Evolutionary conservation across 768 basidiomycete species (phyloP).

Genomic region (Lentinula sp.): DNA sequence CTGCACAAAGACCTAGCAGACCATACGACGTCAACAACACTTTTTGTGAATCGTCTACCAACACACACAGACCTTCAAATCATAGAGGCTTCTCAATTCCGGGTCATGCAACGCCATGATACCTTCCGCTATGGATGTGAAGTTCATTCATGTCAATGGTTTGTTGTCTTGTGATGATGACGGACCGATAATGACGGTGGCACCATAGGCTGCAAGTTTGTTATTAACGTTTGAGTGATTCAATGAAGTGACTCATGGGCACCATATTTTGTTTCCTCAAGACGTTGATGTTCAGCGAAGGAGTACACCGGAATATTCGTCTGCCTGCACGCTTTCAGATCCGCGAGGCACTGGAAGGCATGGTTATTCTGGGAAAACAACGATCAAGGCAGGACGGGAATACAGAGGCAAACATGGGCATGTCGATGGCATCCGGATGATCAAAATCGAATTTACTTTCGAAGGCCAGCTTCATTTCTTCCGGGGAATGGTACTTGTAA

Average conservation of each 20-base stretch:
- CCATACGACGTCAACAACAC: not conserved
- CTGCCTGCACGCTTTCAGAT: slow-evolving; percentile 79
- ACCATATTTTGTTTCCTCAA: slow-evolving; percentile 70
- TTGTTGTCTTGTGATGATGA: not conserved
- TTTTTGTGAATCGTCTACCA: not conserved
- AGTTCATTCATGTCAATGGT: not conserved
- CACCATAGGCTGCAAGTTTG: slow-evolving; percentile 59
- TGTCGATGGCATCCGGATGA: slow-evolving; percentile 90
- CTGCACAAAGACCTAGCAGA: slow-evolving; percentile 74
- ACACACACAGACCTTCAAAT: slow-evolving; percentile 66
- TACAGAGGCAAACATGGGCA: slow-evolving; percentile 78
- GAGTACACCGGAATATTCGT: slow-evolving; percentile 93
- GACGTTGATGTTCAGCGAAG: slow-evolving; percentile 82
- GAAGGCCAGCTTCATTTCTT: slow-evolving; percentile 81
- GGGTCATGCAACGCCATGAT: slow-evolving; percentile 88
- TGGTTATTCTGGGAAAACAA: not conserved
- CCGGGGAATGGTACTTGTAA: slow-evolving; percentile 75
- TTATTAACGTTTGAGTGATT: not conserved
- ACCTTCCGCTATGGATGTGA: slow-evolving; percentile 63
- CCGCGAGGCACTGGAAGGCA: slow-evolving; percentile 62
- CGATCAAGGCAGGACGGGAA: not conserved
- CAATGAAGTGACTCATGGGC: not conserved
- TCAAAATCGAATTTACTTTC: slow-evolving; percentile 81
- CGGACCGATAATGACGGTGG: slow-evolving; percentile 82
- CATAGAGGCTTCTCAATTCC: slow-evolving; percentile 72